A percentile compares a stretch with the other conserved stretches of the same genome.
phyloP scores from a whole-genome alignment of 495 filamentous ascomycete genomes.

The Tuber umbilicatum region DNA sequence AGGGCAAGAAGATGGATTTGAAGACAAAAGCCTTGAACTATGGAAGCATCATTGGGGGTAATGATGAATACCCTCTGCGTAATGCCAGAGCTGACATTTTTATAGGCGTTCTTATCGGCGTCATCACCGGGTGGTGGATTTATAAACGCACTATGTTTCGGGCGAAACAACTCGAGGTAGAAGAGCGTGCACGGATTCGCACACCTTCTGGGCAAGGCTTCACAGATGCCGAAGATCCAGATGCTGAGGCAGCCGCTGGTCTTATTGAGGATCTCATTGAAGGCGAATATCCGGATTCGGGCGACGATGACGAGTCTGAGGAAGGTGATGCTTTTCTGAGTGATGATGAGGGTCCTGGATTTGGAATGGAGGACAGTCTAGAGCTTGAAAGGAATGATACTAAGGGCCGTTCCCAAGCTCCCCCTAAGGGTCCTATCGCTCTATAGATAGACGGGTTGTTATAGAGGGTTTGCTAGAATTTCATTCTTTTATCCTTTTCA shows the following conservation, averaged over 20 bases:
- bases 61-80: not conserved
- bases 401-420: not conserved
- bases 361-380: slow-evolving; percentile 33
- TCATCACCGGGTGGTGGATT: slow-evolving; percentile 73
- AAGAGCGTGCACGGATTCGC: slow-evolving; percentile 57
- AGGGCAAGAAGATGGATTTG: slow-evolving; percentile 56
- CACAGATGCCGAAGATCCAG: slow-evolving; percentile 40
- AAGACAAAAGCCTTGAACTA: slow-evolving; percentile 72
- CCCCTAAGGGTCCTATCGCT: not conserved
- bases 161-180: slow-evolving; percentile 74
- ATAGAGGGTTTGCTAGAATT: not conserved
- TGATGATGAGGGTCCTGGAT: slow-evolving; percentile 25
- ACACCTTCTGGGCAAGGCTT: slow-evolving; percentile 22
- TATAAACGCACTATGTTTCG: slow-evolving; percentile 79
- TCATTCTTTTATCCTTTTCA: slow-evolving; percentile 1
- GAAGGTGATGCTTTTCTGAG: slow-evolving; percentile 22
- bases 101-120: slow-evolving; percentile 54
- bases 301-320: slow-evolving; percentile 21
- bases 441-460: not conserved
- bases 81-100: not conserved
- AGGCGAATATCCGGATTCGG: slow-evolving; percentile 35
- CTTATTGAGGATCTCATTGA: slow-evolving; percentile 28
- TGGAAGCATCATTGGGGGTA: slow-evolving; percentile 64
- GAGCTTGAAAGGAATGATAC: slow-evolving; percentile 26
- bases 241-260: slow-evolving; percentile 21